Base-by-base conservation (phyloP, 73 alveolate species). In the Paramecium primaurelia region DNA sequence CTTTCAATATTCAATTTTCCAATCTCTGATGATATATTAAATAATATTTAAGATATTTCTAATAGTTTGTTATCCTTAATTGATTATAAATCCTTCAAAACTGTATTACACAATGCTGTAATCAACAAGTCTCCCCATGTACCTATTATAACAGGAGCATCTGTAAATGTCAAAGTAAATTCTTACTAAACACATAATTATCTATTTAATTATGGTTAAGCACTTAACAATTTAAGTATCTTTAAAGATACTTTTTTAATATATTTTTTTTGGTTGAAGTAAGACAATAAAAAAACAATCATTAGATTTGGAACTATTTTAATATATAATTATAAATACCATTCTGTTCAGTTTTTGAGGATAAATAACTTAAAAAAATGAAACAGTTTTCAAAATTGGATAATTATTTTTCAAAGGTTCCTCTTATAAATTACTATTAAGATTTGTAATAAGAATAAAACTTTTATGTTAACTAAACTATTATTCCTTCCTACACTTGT, bases 391-490 rank as follows among this genome's bases (percentile, higher is more conserved):
- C 87, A 37, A 73, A 34, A 14, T 37, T 36, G 12, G 84, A 6
- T 36, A 73, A 36, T 7, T 73, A 20, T 73, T 37, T 37, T 38
- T 73, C 87, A 73, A 73, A 40, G 12, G 37, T 30, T 30, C 87
- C 87, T 73, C 87, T 73, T 10, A 73, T 73, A 37, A 73, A 37
- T 40, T 73, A 38, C n/a, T 73, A 37, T 38, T 73, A 73, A 36
- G 87, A 37, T 73, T 73, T 73, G 36, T 30, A 73, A 73, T 73
- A 73, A 16, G 87, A 16, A 73, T 37, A 73, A 37, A 73, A 73
- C 20, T 73, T 73, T 37, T 25, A 37, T 5, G 87, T 40, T 8
- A 34, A 18, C 20, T 73, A 38, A 73, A 32, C n/a, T 9, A 73
- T 36, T 73, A 73, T 73, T 32, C 87, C 47, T 40, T 73, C 60